A percentile compares a stretch with the other conserved stretches of the same genome.
Evolutionary conservation across 2,329 filamentous ascomycete species (phyloP).

Genomic region (Alternaria sp.): DNA sequence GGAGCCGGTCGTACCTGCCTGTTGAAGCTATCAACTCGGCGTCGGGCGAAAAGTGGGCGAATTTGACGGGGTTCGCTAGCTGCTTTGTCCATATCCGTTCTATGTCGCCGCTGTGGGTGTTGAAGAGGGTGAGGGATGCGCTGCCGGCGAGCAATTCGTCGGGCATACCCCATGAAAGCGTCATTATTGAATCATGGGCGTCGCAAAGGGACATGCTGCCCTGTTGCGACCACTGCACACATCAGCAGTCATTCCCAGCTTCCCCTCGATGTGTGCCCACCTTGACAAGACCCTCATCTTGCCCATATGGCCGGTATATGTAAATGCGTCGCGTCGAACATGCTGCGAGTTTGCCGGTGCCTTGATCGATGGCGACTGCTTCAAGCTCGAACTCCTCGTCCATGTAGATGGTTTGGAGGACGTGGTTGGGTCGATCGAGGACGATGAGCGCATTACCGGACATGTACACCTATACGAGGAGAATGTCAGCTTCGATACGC

Average conservation of each 20-base stretch:
- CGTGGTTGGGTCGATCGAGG: slow-evolving; percentile 74
- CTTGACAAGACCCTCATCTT: slow-evolving; percentile 76
- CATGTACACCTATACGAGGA: slow-evolving; percentile 74
- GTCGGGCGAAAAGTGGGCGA: slow-evolving; percentile 84
- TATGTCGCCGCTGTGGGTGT: slow-evolving; percentile 58
- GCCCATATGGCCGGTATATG: slow-evolving; percentile 78
- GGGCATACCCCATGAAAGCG: slow-evolving; percentile 84
- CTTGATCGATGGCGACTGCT: slow-evolving; percentile 81
- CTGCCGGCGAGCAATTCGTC: slow-evolving; percentile 86
- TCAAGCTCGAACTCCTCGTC: slow-evolving; percentile 74
- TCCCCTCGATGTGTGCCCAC: slow-evolving; percentile 57
- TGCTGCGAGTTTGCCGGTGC: slow-evolving; percentile 83
- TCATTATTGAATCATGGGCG: slow-evolving; percentile 60
- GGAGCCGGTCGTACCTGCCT: slow-evolving; percentile 78
- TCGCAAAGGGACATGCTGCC: slow-evolving; percentile 62
- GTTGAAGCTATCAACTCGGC: slow-evolving; percentile 85
- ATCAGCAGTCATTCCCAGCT: slow-evolving; percentile 34
- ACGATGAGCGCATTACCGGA: slow-evolving; percentile 88
- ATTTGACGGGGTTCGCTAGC: slow-evolving; percentile 76
- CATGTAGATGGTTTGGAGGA: slow-evolving; percentile 91
- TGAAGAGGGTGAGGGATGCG: slow-evolving; percentile 74
- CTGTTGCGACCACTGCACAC: slow-evolving; percentile 67
- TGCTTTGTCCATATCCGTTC: slow-evolving; percentile 75
- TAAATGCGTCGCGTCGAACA: slow-evolving; percentile 73
- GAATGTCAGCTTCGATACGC: slow-evolving; percentile 18